phyloP scores from a whole-genome alignment of 2,329 filamentous ascomycete species.

The Colletotrichum sidae region DNA sequence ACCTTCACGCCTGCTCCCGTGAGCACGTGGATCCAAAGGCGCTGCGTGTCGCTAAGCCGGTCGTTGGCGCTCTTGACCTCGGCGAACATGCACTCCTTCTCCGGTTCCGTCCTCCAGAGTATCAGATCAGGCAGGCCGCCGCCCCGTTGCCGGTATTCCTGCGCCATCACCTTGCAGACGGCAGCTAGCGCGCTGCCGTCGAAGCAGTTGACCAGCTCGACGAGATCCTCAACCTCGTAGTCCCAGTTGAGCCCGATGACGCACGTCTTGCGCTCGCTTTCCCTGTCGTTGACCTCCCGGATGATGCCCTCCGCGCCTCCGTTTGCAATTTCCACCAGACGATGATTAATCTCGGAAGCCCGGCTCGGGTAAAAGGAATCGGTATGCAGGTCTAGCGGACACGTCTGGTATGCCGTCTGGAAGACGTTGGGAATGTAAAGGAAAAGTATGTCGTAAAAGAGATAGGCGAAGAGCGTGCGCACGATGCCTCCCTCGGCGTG shows the following conservation, averaged over 20 bases:
- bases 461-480: conserved; percentile 88
- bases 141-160: conserved; percentile 89
- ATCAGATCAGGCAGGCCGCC: conserved; percentile 94
- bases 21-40: conserved; percentile 96
- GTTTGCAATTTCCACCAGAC: conserved; percentile 88
- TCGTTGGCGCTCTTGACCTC: conserved; percentile 91
- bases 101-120: conserved; percentile 73
- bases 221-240: conserved; percentile 81
- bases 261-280: conserved; percentile 80
- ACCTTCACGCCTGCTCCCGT: conserved; percentile 86
- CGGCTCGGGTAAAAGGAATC: conserved; percentile 90
- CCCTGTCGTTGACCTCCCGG: conserved; percentile 72
- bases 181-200: conserved; percentile 82
- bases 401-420: conserved; percentile 94
- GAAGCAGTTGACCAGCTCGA: conserved; percentile 84
- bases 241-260: conserved; percentile 95
- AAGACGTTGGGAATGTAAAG: conserved; percentile 96
- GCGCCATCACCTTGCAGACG: conserved; percentile 92
- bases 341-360: conserved; percentile 89
- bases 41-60: conserved; percentile 92
- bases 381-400: conserved; percentile 90
- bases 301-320: conserved; percentile 78
- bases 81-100: conserved; percentile 75
- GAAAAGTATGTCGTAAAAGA: conserved; percentile 95
- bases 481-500: conserved; percentile 93